Evolutionary conservation across 345 rosid species (phyloP).

Genomic region (Bruguiera sexangula): DNA sequence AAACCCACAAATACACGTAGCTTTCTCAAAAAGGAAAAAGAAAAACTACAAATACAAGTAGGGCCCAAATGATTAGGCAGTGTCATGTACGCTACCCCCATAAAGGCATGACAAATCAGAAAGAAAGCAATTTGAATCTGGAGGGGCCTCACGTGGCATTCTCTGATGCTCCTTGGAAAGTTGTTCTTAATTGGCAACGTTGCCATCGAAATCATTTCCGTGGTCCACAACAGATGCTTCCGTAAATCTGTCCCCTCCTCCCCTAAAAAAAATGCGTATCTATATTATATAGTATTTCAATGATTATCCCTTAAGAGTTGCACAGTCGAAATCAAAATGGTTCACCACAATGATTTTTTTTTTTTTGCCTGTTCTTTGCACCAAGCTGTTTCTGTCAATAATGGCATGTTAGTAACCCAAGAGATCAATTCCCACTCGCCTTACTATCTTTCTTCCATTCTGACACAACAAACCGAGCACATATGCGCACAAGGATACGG

Average conservation of each 20-base stretch:
- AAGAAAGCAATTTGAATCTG: not conserved
- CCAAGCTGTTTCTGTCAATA: too few species aligned
- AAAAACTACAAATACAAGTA: too few species aligned
- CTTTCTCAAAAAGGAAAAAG: too few species aligned
- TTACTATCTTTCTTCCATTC: too few species aligned
- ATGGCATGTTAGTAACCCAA: too few species aligned
- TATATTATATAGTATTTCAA: not conserved
- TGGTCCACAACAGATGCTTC: not conserved
- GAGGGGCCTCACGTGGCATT: constrained; percentile 19
- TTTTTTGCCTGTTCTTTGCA: too few species aligned
- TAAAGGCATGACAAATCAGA: not conserved
- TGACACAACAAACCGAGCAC: too few species aligned
- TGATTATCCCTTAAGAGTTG: constrained; percentile 11
- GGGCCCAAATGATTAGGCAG: too few species aligned
- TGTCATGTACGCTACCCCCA: not conserved
- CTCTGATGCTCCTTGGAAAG: constrained; percentile 16
- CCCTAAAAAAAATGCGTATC: not conserved
- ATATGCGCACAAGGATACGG: too few species aligned
- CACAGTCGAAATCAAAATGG: not conserved
- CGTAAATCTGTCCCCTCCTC: not conserved
- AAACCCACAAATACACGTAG: too few species aligned
- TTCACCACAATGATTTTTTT: not conserved
- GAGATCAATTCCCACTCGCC: too few species aligned
- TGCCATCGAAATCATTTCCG: constrained; percentile 24
- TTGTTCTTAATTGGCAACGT: constrained; percentile 10